These are phyloP conservation scores for Backusella luteola DNA, from an alignment of 192 early-diverging fungal genomes.

Conservation along the genomic window DNA sequence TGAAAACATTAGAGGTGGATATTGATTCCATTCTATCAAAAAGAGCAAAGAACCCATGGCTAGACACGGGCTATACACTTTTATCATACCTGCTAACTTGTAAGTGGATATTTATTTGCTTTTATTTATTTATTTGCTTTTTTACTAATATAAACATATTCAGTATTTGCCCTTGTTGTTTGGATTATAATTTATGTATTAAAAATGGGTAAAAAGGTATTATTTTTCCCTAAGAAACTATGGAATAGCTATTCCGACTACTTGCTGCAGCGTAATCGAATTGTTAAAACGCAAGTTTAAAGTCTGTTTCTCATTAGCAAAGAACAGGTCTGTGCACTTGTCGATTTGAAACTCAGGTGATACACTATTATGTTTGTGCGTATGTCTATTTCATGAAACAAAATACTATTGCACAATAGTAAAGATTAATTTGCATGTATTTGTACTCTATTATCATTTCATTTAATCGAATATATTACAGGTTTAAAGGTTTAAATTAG, in stretches of 20 bases:
- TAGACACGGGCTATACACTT: constrained; percentile 29
- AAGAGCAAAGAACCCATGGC: constrained; percentile 36
- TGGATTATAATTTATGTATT: constrained; percentile 24
- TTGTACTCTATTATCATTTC: not conserved
- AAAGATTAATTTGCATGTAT: not conserved
- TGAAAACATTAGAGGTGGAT: constrained; percentile 35
- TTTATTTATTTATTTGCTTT: not conserved
- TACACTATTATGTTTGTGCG: not conserved
- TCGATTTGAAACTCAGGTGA: not conserved
- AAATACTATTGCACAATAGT: constrained; percentile 1
- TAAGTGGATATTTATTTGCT: constrained; percentile 5
- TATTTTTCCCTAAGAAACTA: constrained; percentile 13
- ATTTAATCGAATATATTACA: not conserved
- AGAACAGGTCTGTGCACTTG: constrained; percentile 1
- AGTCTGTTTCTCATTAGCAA: not conserved
- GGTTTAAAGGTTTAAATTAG: not conserved
- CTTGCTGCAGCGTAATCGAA: constrained; percentile 8
- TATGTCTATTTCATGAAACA: not conserved
- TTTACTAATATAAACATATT: not conserved
- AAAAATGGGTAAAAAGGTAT: constrained; percentile 10
- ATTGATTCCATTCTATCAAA: constrained; percentile 34
- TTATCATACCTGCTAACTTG: constrained; percentile 32
- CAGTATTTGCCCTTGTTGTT: constrained; percentile 25
- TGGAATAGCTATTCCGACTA: constrained; percentile 5
- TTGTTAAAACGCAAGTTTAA: constrained; percentile 7